Base-by-base conservation (phyloP, 805 yeast species). In the Hermanozyma aechmeae region DNA sequence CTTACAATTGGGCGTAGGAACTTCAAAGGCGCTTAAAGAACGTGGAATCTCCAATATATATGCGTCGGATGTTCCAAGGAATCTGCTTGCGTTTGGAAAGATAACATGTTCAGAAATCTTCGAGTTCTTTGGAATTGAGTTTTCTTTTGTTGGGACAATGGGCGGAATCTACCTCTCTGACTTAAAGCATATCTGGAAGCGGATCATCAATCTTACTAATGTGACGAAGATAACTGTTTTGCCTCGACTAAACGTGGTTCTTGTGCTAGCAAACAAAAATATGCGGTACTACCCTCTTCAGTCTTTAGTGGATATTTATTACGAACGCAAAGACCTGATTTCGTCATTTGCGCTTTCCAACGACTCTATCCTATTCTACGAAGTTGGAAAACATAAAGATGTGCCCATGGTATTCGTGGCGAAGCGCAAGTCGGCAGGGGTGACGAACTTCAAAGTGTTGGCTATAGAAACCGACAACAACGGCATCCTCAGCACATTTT, bases 301-400 rank as follows among this genome's bases (percentile, higher is more conserved):
- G 23, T 73, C 74, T 39, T 43, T 87, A 11, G 48, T 79, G 27
- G 58, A 71, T 14, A 76, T 82, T 11, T 77, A 73, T 43, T 65
- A 66, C 32, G 70, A 64, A 23, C 51, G 42, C 8, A 48, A 52
- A 14, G 53, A 56, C 15, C 46, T 48, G 4, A 39, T 68, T 13
- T 58, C 69, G n/a, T 70, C 79, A 11, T 64, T 70, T 17, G 50
- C 63, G 16, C 41, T 73, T 9, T 58, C 74, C 10, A 61, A 67
- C 38, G 73, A 74, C 27, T 56, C 50, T 53, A 73, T 47, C 0
- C 53, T 69, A 2, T 76, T 69, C 38, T 86, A 82, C 53, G 70
- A 68, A 27, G 58, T 80, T 35, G 95, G 92, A 0, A 69, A 64
- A 17, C 84, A 86, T 46, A 66, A 75, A 33, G 75, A 73, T 50